Base-by-base conservation (phyloP, 345 rosid genomes). In the Anacardium occidentale region DNA sequence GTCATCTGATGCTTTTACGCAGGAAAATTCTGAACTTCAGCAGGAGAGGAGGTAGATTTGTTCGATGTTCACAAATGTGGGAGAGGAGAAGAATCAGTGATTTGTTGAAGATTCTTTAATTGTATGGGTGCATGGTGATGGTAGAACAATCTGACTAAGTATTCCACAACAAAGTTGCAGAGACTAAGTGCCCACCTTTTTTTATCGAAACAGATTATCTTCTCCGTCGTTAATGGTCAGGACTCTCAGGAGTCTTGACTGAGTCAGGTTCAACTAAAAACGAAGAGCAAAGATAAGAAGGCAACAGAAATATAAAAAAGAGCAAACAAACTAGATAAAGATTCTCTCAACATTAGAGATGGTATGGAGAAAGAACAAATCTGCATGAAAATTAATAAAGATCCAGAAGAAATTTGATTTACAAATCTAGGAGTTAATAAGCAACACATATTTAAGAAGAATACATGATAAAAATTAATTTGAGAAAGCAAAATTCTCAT, bases 401-500 rank as follows among this genome's bases (percentile, higher is more conserved):
- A 73, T 61, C 24, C 34, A 48, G 40, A 8, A 62, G 34, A 71
- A 70, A 71, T 55, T 52, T 58, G 20, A 69, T 57, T 67, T 74
- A 74, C 77, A 80, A 44, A 61, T 64, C 22, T 48, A 68, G 13
- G 6, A 52, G 64, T 20, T 74, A 42, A n/a, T 18, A n/a, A 59
- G 58, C 64, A 59, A 65, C 61, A 69, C 48, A 42, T 24, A 7
- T 10, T 22, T 61, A 58, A 71, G 60, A 83, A 66, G 73, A 58
- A 34, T 24, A 72, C 51, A 69, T 25, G 69, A 29, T 60, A 72
- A 62, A 53, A 58, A 67, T 69, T 68, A 71, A 70, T 29, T 59
- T 7, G 66, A 66, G 68, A 64, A 74, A 48, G 48, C 40, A 75
- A 77, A 72, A 62, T 78, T 76, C 80, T 84, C 83, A 51, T 60